phyloP scores from a whole-genome alignment of 352 stramenopile genomes.

The Phytophthora aleatoria region DNA sequence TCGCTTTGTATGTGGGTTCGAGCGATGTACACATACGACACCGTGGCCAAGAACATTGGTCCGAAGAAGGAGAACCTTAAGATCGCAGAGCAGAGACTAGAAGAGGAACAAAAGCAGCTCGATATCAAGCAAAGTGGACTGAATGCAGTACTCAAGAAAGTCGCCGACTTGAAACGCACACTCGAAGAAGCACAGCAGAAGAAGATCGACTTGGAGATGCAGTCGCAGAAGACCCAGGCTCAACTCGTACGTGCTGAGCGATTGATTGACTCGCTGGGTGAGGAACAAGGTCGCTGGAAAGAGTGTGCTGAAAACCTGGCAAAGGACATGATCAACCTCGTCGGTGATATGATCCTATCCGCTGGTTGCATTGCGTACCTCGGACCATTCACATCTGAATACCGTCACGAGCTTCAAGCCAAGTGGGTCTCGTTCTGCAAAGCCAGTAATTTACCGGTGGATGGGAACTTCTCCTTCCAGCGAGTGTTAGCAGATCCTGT shows the following conservation, averaged over 20 bases:
- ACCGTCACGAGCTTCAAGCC: slow-evolving; percentile 77
- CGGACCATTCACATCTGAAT: slow-evolving; percentile 91
- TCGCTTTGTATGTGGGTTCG: slow-evolving; percentile 95
- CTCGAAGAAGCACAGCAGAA: slow-evolving; percentile 91
- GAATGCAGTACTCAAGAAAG: slow-evolving; percentile 78
- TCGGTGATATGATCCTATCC: slow-evolving; percentile 93
- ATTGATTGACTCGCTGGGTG: slow-evolving; percentile 89
- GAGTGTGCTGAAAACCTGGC: slow-evolving; percentile 76
- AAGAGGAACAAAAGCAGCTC: slow-evolving; percentile 85
- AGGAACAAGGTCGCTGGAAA: slow-evolving; percentile 92
- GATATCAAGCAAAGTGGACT: slow-evolving; percentile 89
- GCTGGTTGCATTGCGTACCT: slow-evolving; percentile 93
- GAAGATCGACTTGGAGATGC: slow-evolving; percentile 91
- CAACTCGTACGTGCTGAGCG: slow-evolving; percentile 91
- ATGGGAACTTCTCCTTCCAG: slow-evolving; percentile 86
- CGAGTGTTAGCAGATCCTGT: slow-evolving; percentile 85
- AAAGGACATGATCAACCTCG: slow-evolving; percentile 90
- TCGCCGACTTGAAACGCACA: slow-evolving; percentile 88
- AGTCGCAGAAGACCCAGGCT: slow-evolving; percentile 85
- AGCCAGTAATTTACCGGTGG: slow-evolving; percentile 80
- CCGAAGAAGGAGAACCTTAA: slow-evolving; percentile 93
- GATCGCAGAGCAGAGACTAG: slow-evolving; percentile 86
- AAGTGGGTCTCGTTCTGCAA: slow-evolving; percentile 89
- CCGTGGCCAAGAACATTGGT: slow-evolving; percentile 92
- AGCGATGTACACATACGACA: slow-evolving; percentile 95